Conservation (phyloP, 805 yeast genomes). For the Candida suzukii region DNA sequence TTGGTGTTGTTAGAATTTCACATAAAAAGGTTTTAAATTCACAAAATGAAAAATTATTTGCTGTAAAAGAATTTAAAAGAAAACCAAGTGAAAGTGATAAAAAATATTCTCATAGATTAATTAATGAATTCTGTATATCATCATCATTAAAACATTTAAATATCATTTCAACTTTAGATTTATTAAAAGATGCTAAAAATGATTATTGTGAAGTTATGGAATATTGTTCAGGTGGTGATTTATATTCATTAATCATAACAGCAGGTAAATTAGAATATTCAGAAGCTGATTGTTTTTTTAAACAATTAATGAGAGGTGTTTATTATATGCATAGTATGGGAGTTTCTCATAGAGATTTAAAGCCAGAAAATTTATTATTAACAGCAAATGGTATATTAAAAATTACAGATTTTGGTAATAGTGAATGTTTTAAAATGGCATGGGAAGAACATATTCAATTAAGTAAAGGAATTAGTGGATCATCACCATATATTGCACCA, state of each 20-base stretch:
- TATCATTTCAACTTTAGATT: conserved; percentile 69
- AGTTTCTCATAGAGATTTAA: conserved; percentile 81
- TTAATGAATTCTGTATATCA: conserved; percentile 78
- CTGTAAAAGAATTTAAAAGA: conserved; percentile 80
- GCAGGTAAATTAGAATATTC: conserved; percentile 72
- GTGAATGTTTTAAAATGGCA: conserved; percentile 78
- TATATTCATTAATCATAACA: conserved; percentile 65
- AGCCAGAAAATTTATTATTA: conserved; percentile 77
- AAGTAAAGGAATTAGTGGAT: conserved; percentile 75
- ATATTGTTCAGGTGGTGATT: conserved; percentile 76
- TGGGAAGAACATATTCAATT: conserved; percentile 71
- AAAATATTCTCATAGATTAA: conserved; percentile 64
- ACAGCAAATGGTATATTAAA: conserved; percentile 69
- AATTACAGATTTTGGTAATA: conserved; percentile 84
- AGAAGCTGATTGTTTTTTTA: conserved; percentile 88
- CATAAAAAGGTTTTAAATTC: conserved; percentile 48
- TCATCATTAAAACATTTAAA: conserved; percentile 72
- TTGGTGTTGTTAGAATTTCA: conserved; percentile 86
- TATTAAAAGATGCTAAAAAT: conserved; percentile 74
- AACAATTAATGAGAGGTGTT: conserved; percentile 78
- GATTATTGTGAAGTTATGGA: conserved; percentile 85
- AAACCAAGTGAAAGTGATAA: conserved; percentile 55
- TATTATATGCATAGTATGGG: conserved; percentile 88
- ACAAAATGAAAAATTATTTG: conserved; percentile 41
- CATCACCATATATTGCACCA: conserved; percentile 87